Evolutionary conservation across 345 rosid genomes (phyloP).

Genomic region (Turritis glabra): DNA sequence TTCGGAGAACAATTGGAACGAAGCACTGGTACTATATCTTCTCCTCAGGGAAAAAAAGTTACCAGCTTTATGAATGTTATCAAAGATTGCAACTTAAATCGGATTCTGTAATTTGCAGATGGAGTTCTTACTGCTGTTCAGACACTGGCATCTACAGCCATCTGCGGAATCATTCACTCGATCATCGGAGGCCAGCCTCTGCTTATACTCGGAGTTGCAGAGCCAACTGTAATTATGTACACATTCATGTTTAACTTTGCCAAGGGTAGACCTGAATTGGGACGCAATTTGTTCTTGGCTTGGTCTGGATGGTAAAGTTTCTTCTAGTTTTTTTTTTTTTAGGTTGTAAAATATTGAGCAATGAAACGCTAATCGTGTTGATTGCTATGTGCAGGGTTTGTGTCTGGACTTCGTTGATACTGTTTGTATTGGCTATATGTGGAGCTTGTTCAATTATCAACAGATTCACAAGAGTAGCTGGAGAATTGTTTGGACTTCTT

Average conservation of each 20-base stretch:
- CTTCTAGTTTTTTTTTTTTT: no score
- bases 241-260: constrained; percentile 93
- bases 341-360: neutral
- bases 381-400: constrained; percentile 72
- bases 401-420: constrained; percentile 87
- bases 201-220: constrained; percentile 94
- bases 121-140: constrained; percentile 96
- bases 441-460: constrained; percentile 98
- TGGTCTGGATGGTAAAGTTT: constrained; percentile 86
- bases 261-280: constrained; percentile 79
- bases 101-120: constrained; percentile 45
- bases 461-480: constrained; percentile 90
- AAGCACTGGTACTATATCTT: constrained; percentile 66
- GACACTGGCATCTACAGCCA: constrained; percentile 84
- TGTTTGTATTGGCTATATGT: constrained; percentile 70
- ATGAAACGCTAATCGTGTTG: neutral
- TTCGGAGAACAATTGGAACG: constrained; percentile 94
- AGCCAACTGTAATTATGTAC: constrained; percentile 98
- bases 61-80: neutral
- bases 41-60: neutral
- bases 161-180: constrained; percentile 90
- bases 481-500: constrained; percentile 93
- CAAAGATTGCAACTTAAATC: neutral
- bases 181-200: constrained; percentile 92
- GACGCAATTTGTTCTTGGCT: constrained; percentile 77